Evolutionary conservation across 257 asterid species (phyloP).

Genomic region (Lantana camara): DNA sequence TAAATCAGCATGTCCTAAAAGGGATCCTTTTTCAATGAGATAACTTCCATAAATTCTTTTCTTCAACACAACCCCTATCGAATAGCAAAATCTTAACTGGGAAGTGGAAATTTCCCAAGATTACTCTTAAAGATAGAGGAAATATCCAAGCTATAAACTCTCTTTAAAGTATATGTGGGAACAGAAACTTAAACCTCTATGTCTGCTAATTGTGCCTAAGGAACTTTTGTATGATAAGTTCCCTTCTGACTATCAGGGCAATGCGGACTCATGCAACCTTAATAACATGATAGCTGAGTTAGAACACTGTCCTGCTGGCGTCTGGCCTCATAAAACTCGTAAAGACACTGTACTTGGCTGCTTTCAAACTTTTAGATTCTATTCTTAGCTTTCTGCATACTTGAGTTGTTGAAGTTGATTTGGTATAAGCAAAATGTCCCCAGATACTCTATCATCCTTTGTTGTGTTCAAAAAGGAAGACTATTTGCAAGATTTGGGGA

Average conservation of each 20-base stretch:
- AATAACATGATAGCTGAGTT: not conserved
- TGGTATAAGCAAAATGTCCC: not conserved
- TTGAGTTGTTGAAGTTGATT: not conserved
- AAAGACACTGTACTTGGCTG: not conserved
- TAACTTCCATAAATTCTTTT: too few relatives aligned
- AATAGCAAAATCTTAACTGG: not conserved
- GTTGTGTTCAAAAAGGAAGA: conserved; percentile 4
- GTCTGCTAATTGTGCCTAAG: conserved; percentile 6
- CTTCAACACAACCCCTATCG: too few relatives aligned
- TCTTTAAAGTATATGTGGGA: not conserved
- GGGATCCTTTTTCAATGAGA: not conserved
- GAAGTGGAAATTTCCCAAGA: not conserved
- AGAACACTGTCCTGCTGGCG: not conserved
- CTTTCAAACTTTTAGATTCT: conserved; percentile 6
- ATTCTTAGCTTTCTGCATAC: not conserved
- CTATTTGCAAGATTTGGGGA: not conserved
- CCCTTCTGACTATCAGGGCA: not conserved
- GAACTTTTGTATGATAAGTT: not conserved
- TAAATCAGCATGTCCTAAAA: too few relatives aligned
- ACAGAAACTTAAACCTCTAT: not conserved
- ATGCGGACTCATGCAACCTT: not conserved
- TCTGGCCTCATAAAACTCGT: not conserved
- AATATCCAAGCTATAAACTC: conserved; percentile 1
- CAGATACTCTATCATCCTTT: not conserved
- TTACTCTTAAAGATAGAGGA: not conserved